Evolutionary conservation across 1,139 yeast genomes (phyloP).

Genomic region (Citeromyces hawaiiensis): DNA sequence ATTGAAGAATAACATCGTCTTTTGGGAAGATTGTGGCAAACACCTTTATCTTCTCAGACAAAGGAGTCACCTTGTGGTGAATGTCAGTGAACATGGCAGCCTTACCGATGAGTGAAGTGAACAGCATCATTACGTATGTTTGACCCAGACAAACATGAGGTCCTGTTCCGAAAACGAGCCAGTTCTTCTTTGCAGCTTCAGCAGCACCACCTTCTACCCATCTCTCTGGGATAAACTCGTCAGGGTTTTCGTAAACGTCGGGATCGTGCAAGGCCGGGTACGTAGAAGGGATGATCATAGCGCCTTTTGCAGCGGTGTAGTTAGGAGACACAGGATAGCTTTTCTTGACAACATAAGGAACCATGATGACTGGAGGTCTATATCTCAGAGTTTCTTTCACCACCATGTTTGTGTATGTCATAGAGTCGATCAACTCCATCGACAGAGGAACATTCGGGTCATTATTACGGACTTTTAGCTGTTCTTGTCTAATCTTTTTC

Average conservation of each 20-base stretch:
- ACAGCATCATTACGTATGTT: constrained; percentile 80
- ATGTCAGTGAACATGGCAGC: constrained; percentile 70
- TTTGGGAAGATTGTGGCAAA: constrained; percentile 97
- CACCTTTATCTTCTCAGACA: constrained; percentile 84
- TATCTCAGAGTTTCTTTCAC: constrained; percentile 86
- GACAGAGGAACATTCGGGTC: constrained; percentile 51
- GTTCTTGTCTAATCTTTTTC: constrained; percentile 81
- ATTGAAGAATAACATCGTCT: constrained; percentile 78
- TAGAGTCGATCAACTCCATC: constrained; percentile 65
- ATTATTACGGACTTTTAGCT: constrained; percentile 65
- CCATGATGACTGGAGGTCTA: constrained; percentile 97
- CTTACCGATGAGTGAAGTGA: constrained; percentile 85
- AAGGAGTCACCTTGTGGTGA: constrained; percentile 67
- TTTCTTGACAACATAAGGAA: constrained; percentile 86
- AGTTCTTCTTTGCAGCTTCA: constrained; percentile 58
- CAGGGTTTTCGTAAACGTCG: constrained; percentile 89
- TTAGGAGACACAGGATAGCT: constrained; percentile 69
- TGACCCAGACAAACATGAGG: constrained; percentile 95
- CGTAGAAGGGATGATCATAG: constrained; percentile 91
- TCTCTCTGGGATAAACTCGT: constrained; percentile 88
- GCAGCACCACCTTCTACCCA: constrained; percentile 69
- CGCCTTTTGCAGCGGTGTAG: constrained; percentile 90
- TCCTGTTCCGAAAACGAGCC: constrained; percentile 96
- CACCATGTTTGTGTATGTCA: constrained; percentile 82
- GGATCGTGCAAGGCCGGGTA: constrained; percentile 97